phyloP scores from a whole-genome alignment of 2,329 filamentous ascomycete species.

The Ceratocystis cacaofunesta region DNA sequence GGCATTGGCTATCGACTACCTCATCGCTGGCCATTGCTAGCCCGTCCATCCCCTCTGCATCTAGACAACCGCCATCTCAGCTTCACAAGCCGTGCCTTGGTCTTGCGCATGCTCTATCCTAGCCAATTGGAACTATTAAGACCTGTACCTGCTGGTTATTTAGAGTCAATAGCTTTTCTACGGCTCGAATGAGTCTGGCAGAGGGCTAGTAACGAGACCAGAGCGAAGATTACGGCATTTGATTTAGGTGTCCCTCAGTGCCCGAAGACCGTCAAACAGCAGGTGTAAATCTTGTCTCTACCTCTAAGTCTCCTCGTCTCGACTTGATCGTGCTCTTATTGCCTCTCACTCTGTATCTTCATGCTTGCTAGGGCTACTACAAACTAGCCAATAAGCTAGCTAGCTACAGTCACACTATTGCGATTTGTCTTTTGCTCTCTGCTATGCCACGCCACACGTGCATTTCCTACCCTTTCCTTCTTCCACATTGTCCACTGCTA shows the following conservation, averaged over 20 bases:
- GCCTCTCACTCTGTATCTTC: not conserved
- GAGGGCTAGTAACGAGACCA: no score
- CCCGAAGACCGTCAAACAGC: no score
- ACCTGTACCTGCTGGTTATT: no score
- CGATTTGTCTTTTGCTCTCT: constrained; percentile 1
- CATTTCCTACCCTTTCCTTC: not conserved
- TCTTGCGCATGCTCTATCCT: not conserved
- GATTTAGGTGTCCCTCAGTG: no score
- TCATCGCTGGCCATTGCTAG: not conserved
- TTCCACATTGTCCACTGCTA: not conserved
- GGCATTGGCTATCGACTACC: not conserved
- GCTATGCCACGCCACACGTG: not conserved
- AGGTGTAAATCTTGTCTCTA: no score
- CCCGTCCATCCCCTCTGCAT: not conserved
- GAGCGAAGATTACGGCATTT: no score
- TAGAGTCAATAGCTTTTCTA: no score
- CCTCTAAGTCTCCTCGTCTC: no score
- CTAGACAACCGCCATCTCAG: not conserved
- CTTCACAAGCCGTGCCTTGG: not conserved
- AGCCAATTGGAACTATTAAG: no score
- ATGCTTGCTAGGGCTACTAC: not conserved
- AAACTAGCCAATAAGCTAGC: not conserved
- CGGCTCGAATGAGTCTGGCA: no score
- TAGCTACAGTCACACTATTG: not conserved
- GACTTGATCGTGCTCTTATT: no score